Percentiles rank a stretch among this genome's conserved stretches.
These are phyloP conservation scores for Aegle marmelos DNA, from an alignment of 345 rosid species.

Conservation along the genomic window DNA sequence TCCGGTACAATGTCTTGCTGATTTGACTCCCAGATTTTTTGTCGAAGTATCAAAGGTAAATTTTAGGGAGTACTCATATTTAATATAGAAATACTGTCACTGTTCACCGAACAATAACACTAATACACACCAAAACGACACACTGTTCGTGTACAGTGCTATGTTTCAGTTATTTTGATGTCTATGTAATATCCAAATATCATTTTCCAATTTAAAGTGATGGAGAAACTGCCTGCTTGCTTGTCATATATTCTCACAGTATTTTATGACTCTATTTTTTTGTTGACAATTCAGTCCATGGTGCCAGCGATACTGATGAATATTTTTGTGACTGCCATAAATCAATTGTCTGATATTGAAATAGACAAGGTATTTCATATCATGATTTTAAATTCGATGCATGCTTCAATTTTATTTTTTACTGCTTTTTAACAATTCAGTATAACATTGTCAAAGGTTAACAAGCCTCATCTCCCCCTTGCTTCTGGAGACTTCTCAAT, in stretches of 20 bases:
- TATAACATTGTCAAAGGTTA: neutral
- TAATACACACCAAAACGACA: no score
- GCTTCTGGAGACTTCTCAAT: neutral
- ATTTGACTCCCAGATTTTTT: constrained; percentile 24
- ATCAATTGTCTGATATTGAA: constrained; percentile 29
- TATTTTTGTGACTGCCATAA: constrained; percentile 32
- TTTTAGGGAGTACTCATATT: no score
- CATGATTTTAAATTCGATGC: neutral
- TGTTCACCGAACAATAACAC: no score
- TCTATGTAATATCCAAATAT: no score
- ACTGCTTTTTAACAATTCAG: neutral
- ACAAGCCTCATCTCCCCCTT: neutral
- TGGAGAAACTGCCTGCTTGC: no score
- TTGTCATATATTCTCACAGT: no score
- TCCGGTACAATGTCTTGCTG: constrained; percentile 16
- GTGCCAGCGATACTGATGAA: constrained; percentile 27
- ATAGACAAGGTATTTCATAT: constrained; percentile 31
- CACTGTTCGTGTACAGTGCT: no score
- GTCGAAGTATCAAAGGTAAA: constrained; percentile 22
- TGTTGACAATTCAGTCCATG: constrained; percentile 18
- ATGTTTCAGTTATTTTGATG: no score
- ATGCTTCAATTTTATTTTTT: neutral
- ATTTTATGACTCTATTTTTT: no score
- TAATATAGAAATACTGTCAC: no score
- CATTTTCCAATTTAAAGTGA: neutral